Evolutionary conservation across 2,329 filamentous ascomycete genomes (phyloP), one percentile per base, ranked within the genome.

Genomic region (Diaporthe helianthi): DNA sequence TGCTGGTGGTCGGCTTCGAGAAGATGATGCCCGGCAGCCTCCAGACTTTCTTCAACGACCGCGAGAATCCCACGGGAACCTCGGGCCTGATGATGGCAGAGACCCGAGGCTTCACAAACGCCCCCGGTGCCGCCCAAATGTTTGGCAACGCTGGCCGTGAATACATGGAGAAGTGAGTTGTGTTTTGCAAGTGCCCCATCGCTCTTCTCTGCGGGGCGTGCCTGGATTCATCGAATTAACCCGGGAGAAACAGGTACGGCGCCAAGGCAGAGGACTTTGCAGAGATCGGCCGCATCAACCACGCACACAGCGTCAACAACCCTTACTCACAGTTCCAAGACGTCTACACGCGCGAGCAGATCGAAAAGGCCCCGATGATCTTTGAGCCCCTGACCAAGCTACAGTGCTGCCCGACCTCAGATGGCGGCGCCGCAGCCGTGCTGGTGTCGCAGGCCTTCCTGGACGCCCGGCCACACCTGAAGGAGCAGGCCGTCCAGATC

Each of bases 241-340:
- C 17, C 17, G 0, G n/a, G 3, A 3, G 22, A 36, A 24, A n/a
- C 72, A 93, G 91, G 76, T 94, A 93, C 80, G 95, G 94, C 68
- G 96, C 95, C 70, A 92, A 86, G 76, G 78, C 86, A 13, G 90
- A 92, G 74, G 95, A 98, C 84, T 98, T 98, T 80, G 95, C 93
- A 41, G 95, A 98, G 83, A 98, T 98, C 77, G 95, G 89, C 12
- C 90, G 95, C 74, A 82, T 98, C 78, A 98, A 97, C 85, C 95
- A 98, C 81, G 90, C 90, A 72, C 96, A 99, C 86, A 94, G 91
- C 26, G 91, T 91, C 79, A 89, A 91, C 74, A 98, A 98, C 85
- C 95, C 95, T 12, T 99, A 99, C 85, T 95, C 93, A n/a, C 95
- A 98, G 81, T 98, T 99, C 86, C 92, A 91, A 76, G 89, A 97